Conservation (phyloP, 352 stramenopile genomes). For the Stephanocyclus meneghinianus region DNA sequence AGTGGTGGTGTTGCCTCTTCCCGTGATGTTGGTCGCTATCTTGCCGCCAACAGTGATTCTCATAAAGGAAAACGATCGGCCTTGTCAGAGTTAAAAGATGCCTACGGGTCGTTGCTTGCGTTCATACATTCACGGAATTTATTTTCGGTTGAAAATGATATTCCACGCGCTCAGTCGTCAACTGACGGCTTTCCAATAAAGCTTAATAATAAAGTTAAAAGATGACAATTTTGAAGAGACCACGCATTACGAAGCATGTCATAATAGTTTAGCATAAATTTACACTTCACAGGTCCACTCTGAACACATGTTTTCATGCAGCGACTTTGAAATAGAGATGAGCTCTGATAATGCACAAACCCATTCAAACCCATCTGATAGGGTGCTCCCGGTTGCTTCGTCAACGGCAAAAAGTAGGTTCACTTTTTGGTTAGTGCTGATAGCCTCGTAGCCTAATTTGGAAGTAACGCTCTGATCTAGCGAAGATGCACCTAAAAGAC, state of each 20-base stretch:
- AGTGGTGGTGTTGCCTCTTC: constrained; percentile 66
- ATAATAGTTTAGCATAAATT: not conserved
- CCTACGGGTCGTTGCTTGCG: constrained; percentile 36
- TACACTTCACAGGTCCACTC: not conserved
- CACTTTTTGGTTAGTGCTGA: not conserved
- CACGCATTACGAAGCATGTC: not conserved
- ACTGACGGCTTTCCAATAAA: constrained; percentile 35
- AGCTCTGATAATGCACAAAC: constrained; percentile 14
- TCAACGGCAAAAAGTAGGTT: constrained; percentile 45
- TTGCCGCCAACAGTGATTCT: constrained; percentile 49
- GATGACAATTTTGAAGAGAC: constrained; percentile 1
- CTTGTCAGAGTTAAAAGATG: constrained; percentile 52
- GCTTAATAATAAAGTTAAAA: constrained; percentile 19
- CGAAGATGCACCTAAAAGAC: constrained; percentile 32
- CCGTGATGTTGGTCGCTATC: constrained; percentile 76
- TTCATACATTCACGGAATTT: constrained; percentile 34
- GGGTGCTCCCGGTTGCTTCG: constrained; percentile 29
- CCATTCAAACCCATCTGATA: constrained; percentile 47
- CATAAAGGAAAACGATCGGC: constrained; percentile 43
- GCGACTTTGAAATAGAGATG: not conserved
- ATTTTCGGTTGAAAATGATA: constrained; percentile 42
- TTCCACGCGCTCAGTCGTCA: constrained; percentile 16
- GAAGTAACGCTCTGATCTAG: not conserved
- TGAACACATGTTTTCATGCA: constrained; percentile 10
- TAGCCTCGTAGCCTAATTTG: not conserved